A percentile compares a stretch with the other conserved stretches of the same genome.
phyloP scores from a whole-genome alignment of 2,329 filamentous ascomycete genomes.

The Pyrenochaeta sp. region DNA sequence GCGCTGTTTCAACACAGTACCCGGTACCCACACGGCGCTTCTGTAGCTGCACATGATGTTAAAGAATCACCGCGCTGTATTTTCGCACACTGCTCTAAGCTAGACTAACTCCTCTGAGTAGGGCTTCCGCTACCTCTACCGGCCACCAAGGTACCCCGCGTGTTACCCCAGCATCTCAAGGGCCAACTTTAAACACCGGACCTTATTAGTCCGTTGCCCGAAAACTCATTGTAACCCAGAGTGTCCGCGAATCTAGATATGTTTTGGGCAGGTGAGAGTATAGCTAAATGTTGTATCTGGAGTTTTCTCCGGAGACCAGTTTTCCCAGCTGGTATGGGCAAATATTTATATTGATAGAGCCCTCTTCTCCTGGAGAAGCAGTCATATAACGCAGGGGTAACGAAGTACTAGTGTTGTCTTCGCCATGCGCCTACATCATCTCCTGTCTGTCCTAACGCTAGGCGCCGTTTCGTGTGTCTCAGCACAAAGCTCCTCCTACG shows the following conservation, averaged over 20 bases:
- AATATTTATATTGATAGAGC: too few species aligned
- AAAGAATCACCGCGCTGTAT: too few species aligned
- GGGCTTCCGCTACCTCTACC: background rate
- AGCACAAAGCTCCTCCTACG: conserved; percentile 12
- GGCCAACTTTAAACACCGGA: background rate
- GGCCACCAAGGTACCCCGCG: background rate
- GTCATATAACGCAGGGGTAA: background rate
- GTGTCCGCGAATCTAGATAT: background rate
- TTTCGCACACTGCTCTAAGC: background rate
- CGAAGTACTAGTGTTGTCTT: background rate
- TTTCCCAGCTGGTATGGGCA: too few species aligned
- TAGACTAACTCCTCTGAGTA: background rate
- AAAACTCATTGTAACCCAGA: background rate
- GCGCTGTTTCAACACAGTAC: too few species aligned
- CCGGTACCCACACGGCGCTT: too few species aligned
- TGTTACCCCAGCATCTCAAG: background rate
- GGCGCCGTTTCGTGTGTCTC: background rate
- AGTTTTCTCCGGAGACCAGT: too few species aligned
- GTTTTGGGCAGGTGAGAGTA: background rate
- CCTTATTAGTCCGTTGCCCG: background rate
- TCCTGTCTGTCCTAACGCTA: background rate
- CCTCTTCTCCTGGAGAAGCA: too few species aligned
- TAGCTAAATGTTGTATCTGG: too few species aligned
- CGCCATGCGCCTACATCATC: background rate
- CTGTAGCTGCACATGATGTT: too few species aligned